Percentiles rank a stretch among this genome's conserved stretches.
phyloP scores from a whole-genome alignment of 139 green algal species.

The Asterochloris erici region DNA sequence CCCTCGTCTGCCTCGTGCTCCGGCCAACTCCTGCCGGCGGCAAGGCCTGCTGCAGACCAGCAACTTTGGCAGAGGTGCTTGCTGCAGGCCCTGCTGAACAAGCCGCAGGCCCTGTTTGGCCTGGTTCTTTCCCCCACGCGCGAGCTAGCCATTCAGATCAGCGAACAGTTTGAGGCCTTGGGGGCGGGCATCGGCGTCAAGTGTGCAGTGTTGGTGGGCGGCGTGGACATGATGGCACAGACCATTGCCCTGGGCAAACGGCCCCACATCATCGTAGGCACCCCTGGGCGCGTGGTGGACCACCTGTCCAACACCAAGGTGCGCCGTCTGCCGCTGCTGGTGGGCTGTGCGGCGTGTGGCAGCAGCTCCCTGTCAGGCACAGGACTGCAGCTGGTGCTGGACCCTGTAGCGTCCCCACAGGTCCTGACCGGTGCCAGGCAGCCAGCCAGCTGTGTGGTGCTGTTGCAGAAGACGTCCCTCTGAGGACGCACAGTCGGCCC shows the following conservation, averaged over 20 bases:
- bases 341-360: neutral
- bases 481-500: neutral
- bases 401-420: neutral
- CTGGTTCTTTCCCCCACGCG: slow-evolving; percentile 93
- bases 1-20: too few relatives aligned
- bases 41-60: too few relatives aligned
- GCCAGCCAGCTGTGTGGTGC: neutral
- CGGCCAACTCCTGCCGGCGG: too few relatives aligned
- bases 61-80: neutral
- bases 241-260: slow-evolving; percentile 87
- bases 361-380: neutral
- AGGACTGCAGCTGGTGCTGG: neutral
- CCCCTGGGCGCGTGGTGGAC: slow-evolving; percentile 94
- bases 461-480: neutral
- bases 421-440: neutral
- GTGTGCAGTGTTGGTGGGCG: slow-evolving; percentile 89
- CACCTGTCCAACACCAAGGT: slow-evolving; percentile 99
- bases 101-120: slow-evolving; percentile 85
- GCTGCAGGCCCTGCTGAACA: slow-evolving; percentile 82
- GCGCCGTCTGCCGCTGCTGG: neutral
- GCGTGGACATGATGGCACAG: slow-evolving; percentile 98
- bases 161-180: slow-evolving; percentile 96
- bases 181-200: slow-evolving; percentile 85
- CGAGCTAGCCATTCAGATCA: slow-evolving; percentile 98
- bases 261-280: slow-evolving; percentile 95